Percentiles rank a stretch among this genome's conserved stretches.
Conservation (phyloP, 345 rosid genomes). For the Eucalyptus sp. region DNA sequence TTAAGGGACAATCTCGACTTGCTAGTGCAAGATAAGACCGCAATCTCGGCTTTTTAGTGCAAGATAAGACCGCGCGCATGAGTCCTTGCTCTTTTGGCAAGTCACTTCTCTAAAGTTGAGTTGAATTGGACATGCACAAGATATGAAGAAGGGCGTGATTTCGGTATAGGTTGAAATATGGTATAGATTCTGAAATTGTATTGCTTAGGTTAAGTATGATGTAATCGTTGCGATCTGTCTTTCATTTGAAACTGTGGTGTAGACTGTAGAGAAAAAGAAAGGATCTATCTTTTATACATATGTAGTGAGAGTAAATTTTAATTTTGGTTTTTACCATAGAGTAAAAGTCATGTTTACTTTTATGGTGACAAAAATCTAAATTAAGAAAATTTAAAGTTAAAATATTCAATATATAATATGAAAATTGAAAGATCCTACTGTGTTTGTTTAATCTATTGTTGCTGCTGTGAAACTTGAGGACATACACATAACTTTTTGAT, state of each 20-base stretch:
- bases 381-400: not conserved
- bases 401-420: not conserved
- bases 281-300: not conserved
- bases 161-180: not conserved
- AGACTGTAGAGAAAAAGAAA: rapidly evolving
- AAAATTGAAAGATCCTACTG: not conserved
- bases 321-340: not conserved
- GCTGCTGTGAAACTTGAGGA: not conserved
- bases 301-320: not conserved
- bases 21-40: not conserved
- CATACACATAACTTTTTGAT: not conserved
- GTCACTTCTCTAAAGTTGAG: not conserved
- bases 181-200: not conserved
- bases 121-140: not conserved
- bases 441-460: not conserved
- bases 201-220: not conserved
- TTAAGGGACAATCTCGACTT: not conserved
- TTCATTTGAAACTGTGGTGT: not conserved
- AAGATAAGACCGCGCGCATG: not conserved
- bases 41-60: not conserved
- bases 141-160: not conserved
- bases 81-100: not conserved
- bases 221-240: not conserved
- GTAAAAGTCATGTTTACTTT: not conserved
- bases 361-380: not conserved